phyloP scores from a whole-genome alignment of 2,329 filamentous ascomycete species.

The Calonectria hongkongensis region DNA sequence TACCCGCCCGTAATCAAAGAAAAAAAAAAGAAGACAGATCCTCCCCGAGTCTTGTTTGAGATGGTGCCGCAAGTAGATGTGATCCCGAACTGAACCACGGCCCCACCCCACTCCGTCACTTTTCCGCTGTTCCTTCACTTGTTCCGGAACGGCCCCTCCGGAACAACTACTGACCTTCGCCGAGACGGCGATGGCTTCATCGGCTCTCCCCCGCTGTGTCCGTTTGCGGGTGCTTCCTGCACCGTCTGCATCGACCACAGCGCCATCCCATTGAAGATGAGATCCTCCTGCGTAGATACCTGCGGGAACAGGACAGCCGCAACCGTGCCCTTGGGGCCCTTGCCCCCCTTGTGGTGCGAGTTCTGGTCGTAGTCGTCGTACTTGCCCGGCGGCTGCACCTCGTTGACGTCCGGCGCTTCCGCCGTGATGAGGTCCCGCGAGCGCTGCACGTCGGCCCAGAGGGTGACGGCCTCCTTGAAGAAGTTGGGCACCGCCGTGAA shows the following conservation, averaged over 20 bases:
- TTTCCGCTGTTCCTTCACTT: background rate
- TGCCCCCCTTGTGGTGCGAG: conserved; percentile 20
- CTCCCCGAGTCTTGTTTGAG: background rate
- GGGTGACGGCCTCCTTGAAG: conserved; percentile 50
- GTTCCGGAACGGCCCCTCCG: conserved; percentile 18
- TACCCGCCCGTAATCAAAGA: background rate
- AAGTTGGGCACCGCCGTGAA: conserved; percentile 50
- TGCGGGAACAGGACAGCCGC: conserved; percentile 54
- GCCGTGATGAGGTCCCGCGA: conserved; percentile 53
- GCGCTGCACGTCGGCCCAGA: conserved; percentile 54
- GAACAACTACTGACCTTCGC: conserved; percentile 31
- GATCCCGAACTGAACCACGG: conserved; percentile 24
- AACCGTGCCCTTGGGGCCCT: conserved; percentile 33
- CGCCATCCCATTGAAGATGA: conserved; percentile 52
- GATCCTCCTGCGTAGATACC: conserved; percentile 48
- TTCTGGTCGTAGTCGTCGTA: conserved; percentile 49
- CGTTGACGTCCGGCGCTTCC: conserved; percentile 49
- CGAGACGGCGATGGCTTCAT: conserved; percentile 42
- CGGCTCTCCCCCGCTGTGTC: conserved; percentile 39
- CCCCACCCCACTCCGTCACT: conserved; percentile 23
- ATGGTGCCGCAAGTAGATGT: background rate
- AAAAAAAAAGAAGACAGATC: conserved; percentile 2
- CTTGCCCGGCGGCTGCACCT: conserved; percentile 41
- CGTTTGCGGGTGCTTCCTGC: conserved; percentile 41
- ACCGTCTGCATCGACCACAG: conserved; percentile 51